phyloP scores from a whole-genome alignment of 2,329 filamentous ascomycete species.

The Mycosphaerelloides madeirae region DNA sequence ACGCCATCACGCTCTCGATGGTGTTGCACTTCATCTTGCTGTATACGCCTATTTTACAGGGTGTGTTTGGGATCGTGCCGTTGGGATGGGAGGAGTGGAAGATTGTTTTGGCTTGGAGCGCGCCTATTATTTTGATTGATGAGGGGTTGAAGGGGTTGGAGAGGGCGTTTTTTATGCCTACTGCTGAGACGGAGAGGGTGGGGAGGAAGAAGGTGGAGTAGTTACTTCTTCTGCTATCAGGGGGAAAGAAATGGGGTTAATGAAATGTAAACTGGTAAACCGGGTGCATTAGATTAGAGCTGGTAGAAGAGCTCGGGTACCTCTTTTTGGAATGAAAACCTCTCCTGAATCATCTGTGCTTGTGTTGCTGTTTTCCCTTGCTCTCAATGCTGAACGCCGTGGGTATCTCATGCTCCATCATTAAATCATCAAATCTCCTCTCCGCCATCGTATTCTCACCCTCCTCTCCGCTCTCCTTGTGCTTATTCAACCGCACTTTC shows the following conservation, averaged over 20 bases:
- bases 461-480: background rate
- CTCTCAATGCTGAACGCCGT: background rate
- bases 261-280: too few relatives aligned
- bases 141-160: conserved; percentile 78
- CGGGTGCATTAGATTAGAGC: background rate
- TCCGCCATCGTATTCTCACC: background rate
- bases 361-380: background rate
- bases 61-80: conserved; percentile 84
- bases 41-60: conserved; percentile 84
- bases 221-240: too few relatives aligned
- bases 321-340: background rate
- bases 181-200: conserved; percentile 13
- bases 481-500: conserved; percentile 20
- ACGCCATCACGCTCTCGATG: conserved; percentile 91
- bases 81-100: conserved; percentile 85
- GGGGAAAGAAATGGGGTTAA: too few relatives aligned
- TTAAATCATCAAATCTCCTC: background rate
- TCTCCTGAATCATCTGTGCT: background rate
- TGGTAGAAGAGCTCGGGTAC: background rate
- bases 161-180: conserved; percentile 37
- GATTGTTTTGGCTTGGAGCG: conserved; percentile 81
- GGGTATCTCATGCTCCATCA: conserved; percentile 1
- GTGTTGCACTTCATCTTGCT: conserved; percentile 87
- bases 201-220: conserved; percentile 22
- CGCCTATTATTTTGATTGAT: conserved; percentile 89